These are phyloP conservation scores for Saccharomyces paradoxus DNA, from an alignment of 805 yeast genomes.

Conservation along the genomic window DNA sequence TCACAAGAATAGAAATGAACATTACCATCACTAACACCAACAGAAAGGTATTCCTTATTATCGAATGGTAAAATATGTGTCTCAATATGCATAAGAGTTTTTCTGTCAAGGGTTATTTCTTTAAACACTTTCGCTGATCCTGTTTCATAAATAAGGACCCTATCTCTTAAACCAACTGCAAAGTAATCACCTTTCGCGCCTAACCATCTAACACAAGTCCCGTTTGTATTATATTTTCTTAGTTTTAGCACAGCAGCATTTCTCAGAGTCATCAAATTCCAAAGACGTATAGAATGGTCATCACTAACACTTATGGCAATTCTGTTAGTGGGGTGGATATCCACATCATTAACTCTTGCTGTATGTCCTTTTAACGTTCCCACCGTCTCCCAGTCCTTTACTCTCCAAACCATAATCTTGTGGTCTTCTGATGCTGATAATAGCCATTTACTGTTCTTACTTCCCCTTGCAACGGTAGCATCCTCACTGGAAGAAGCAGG, in stretches of 20 bases:
- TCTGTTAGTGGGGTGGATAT: slow-evolving; percentile 84
- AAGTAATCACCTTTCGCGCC: slow-evolving; percentile 55
- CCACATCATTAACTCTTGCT: slow-evolving; percentile 73
- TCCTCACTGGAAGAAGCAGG: slow-evolving; percentile 31
- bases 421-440: slow-evolving; percentile 89
- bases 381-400: slow-evolving; percentile 92
- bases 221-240: slow-evolving; percentile 58
- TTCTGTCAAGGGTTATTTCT: slow-evolving; percentile 40
- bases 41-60: slow-evolving; percentile 48
- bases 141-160: slow-evolving; percentile 58
- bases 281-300: slow-evolving; percentile 75
- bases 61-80: slow-evolving; percentile 33
- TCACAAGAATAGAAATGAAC: slow-evolving; percentile 48
- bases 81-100: slow-evolving; percentile 63
- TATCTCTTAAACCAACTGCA: slow-evolving; percentile 63
- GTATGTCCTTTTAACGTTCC: slow-evolving; percentile 85
- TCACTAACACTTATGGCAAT: slow-evolving; percentile 84
- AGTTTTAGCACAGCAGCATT: slow-evolving; percentile 80
- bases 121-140: slow-evolving; percentile 49
- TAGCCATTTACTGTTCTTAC: slow-evolving; percentile 56
- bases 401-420: slow-evolving; percentile 83
- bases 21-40: slow-evolving; percentile 66
- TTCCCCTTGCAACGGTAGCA: slow-evolving; percentile 32
- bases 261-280: slow-evolving; percentile 96
- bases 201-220: slow-evolving; percentile 62